Percentiles rank a stretch among this genome's conserved stretches.
phyloP scores from a whole-genome alignment of 176 grass and related monocot species.

The Lolium multiflorum region DNA sequence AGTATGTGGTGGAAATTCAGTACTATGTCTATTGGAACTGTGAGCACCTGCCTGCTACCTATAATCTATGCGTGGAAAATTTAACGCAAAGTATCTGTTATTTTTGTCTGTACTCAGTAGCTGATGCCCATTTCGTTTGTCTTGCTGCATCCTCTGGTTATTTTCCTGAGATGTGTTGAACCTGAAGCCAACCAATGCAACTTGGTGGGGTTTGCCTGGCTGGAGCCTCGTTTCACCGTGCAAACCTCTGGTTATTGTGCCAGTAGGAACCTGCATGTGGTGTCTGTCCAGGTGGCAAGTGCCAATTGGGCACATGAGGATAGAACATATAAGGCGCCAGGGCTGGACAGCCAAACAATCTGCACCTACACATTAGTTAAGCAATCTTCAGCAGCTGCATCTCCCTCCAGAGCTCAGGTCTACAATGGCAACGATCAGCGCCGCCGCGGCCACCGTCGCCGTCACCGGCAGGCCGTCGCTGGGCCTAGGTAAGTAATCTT shows the following conservation, averaged over 20 bases:
- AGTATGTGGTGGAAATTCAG: neutral
- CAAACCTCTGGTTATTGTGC: slow-evolving; percentile 1
- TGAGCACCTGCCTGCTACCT: neutral
- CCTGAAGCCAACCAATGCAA: neutral
- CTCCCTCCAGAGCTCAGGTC: neutral
- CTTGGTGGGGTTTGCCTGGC: neutral
- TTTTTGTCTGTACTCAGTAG: neutral
- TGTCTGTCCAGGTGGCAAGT: slow-evolving; percentile 42
- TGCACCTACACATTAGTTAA: slow-evolving; percentile 44
- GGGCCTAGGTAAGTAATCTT: slow-evolving; percentile 38
- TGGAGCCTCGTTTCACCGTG: neutral
- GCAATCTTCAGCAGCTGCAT: slow-evolving; percentile 24
- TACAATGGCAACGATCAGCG: slow-evolving; percentile 60
- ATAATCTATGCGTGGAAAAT: neutral
- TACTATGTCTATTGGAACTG: neutral
- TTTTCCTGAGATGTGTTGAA: neutral
- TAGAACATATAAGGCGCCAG: slow-evolving; percentile 37
- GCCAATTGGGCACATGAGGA: slow-evolving; percentile 38
- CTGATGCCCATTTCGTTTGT: neutral
- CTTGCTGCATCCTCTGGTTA: neutral
- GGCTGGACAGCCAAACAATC: slow-evolving; percentile 21
- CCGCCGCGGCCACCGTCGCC: slow-evolving; percentile 33
- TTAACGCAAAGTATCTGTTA: neutral
- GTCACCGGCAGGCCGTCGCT: slow-evolving; percentile 43
- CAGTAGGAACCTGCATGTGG: neutral